Conservation (phyloP, 129 eudicot species). For the Centaurea solstitialis region DNA sequence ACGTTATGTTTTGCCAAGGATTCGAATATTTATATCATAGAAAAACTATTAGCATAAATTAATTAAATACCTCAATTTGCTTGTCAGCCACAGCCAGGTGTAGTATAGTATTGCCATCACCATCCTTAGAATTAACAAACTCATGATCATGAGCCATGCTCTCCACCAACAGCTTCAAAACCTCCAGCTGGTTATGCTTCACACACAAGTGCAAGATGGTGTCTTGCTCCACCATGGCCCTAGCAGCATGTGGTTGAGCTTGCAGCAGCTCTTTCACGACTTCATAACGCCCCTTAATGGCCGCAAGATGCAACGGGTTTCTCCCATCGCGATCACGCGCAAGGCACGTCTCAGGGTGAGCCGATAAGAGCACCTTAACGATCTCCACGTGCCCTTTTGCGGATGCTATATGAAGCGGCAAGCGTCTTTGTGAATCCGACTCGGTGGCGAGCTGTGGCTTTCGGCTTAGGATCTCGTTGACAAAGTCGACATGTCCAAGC, state of each 20-base stretch:
- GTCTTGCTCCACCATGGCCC: background rate
- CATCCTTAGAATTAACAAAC: constrained; percentile 14
- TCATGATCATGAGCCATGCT: background rate
- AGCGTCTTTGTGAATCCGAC: constrained; percentile 7
- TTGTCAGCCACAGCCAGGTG: constrained; percentile 30
- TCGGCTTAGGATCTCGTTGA: background rate
- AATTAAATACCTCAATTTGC: constrained; percentile 23
- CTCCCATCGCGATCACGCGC: background rate
- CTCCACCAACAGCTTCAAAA: background rate
- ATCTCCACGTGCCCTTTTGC: constrained; percentile 24
- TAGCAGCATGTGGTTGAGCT: constrained; percentile 18
- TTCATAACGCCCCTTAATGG: background rate
- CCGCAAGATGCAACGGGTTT: background rate
- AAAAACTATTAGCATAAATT: too few species aligned
- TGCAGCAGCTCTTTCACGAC: background rate
- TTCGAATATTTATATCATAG: too few species aligned
- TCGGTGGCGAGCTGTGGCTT: constrained; percentile 9
- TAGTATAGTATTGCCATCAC: constrained; percentile 25
- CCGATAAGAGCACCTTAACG: background rate
- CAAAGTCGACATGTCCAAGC: constrained; percentile 16
- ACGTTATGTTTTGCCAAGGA: background rate
- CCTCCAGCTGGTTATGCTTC: background rate
- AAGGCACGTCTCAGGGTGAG: background rate
- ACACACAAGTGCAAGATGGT: constrained; percentile 15
- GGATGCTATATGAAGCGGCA: constrained; percentile 39